Evolutionary conservation across 1,284 basidiomycete genomes (phyloP), one percentile per base, ranked within the genome.

Genomic region (Irpex sp.): DNA sequence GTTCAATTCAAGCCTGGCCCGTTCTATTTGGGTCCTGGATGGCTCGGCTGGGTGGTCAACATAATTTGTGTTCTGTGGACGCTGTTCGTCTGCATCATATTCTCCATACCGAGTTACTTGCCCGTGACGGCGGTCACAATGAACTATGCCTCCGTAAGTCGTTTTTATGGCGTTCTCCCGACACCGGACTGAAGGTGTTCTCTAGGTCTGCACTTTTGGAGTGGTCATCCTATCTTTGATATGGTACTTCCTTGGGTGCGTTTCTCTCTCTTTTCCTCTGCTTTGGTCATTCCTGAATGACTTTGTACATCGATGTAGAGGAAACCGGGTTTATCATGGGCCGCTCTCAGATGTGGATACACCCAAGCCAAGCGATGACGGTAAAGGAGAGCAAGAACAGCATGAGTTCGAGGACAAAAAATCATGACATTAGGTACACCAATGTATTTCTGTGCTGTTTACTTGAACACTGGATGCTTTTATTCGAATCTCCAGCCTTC

Each of bases 1-100:
- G 89, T 96, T 36, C 79, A 79, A 69, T 95, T 93, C 81, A 88
- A 88, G 73, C 93, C 93, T 0, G 94, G 94, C n/a, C 94, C 94
- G n/a, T 96, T 94, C 78, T 91, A 88, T 74, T 87, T 95, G 81
- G 93, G 93, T 19, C 79, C 85, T 60, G 92, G 92, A 0, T 69
- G 80, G 63, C 73, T 94, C 19, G 92, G 90, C 1, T 83, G 82
- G 78, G 71, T 81, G 13, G 82, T 84, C 67, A 94, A 94, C 71
- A 66, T 81, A n/a, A 82, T 82, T 58, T 93, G 92, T 67, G 86
- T 93, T 55, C 55, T 75, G 31, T 92, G 89, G 89, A 89, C 88
- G 52, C 64, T 84, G 34, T 91, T 92, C 73, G 81, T 91, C 47
- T 83, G 80, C 60, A 81, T 91, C 48, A 83, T 92, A 66, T 91